Percentiles rank a stretch among this genome's conserved stretches.
Evolutionary conservation across 331 rosid genomes (phyloP).

Genomic region (Pyrus hybrid): DNA sequence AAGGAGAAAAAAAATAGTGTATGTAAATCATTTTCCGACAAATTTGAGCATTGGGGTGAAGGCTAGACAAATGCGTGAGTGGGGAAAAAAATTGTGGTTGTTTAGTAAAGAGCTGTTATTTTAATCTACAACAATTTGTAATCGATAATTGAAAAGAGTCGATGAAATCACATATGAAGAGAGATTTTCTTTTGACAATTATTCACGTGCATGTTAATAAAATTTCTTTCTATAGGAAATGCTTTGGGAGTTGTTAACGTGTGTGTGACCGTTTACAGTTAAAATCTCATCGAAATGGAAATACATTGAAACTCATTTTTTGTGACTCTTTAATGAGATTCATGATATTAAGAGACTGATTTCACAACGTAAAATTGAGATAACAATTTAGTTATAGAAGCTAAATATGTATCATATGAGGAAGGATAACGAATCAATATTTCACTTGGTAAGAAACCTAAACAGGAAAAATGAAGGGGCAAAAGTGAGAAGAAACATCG

Average conservation of each 20-base stretch:
- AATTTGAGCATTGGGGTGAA: no score
- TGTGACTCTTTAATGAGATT: background rate
- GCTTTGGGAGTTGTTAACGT: background rate
- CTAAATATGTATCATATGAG: background rate
- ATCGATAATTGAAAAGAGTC: no score
- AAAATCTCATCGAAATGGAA: fast-evolving
- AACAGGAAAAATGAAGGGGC: background rate
- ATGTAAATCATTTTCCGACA: no score
- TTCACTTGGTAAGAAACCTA: background rate
- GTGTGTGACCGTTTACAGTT: no score
- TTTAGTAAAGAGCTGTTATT: no score
- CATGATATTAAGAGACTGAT: background rate
- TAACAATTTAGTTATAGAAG: background rate
- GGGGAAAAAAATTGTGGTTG: no score
- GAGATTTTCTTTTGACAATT: background rate
- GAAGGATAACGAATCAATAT: no score
- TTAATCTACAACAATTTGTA: no score
- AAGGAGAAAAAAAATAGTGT: no score
- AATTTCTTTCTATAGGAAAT: background rate
- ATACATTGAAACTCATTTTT: background rate
- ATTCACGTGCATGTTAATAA: background rate
- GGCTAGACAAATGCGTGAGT: no score
- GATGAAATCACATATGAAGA: background rate
- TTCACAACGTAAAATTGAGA: background rate
- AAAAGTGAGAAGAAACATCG: background rate